phyloP scores from a whole-genome alignment of 1,139 yeast genomes.

The Yamadazyma taylorii region DNA sequence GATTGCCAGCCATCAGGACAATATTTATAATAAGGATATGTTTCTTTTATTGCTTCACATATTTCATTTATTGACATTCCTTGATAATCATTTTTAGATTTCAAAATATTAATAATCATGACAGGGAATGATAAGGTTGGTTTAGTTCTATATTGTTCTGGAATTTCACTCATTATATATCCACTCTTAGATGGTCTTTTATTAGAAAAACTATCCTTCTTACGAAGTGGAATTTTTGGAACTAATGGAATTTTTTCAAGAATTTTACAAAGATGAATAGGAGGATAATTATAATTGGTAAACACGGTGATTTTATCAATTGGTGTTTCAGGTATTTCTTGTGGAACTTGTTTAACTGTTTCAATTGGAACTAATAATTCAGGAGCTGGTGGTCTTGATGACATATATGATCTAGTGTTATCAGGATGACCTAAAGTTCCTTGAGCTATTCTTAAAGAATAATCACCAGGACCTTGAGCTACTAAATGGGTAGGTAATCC shows the following conservation, averaged over 20 bases:
- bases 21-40: conserved; percentile 87
- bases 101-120: conserved; percentile 74
- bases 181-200: conserved; percentile 56
- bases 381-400: conserved; percentile 38
- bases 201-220: conserved; percentile 19
- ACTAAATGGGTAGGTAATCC: conserved; percentile 26
- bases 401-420: conserved; percentile 16
- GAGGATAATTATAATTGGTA: conserved; percentile 25
- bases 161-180: conserved; percentile 74
- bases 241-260: conserved; percentile 27
- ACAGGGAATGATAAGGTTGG: conserved; percentile 81
- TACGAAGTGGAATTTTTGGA: conserved; percentile 49
- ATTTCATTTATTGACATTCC: conserved; percentile 87
- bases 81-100: conserved; percentile 57
- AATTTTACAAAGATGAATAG: conserved; percentile 34
- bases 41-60: conserved; percentile 79
- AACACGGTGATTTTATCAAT: conserved; percentile 19
- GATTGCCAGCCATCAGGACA: conserved; percentile 99
- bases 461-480: conserved; percentile 16
- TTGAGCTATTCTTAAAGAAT: conserved; percentile 19
- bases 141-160: conserved; percentile 78
- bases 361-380: conserved; percentile 36
- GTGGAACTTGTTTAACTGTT: conserved; percentile 14
- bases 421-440: conserved; percentile 13
- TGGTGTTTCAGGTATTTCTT: conserved; percentile 10